Percentiles rank a stretch among this genome's conserved stretches.
Conservation (phyloP, 148 eudicot genomes). For the Heliamphora exappendiculata region DNA sequence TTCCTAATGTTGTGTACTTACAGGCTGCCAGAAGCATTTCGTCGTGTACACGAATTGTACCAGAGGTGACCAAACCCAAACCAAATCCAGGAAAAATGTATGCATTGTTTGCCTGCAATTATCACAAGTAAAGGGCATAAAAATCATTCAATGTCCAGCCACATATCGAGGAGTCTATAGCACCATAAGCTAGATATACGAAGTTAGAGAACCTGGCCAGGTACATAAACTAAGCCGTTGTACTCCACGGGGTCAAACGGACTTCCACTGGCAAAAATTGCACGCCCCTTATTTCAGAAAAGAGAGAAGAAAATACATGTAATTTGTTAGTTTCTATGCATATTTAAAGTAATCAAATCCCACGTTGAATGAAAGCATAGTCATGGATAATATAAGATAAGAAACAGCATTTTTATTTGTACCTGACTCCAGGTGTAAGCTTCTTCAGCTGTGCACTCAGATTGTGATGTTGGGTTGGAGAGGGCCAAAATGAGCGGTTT, state of each 20-base stretch:
- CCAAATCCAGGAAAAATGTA: constrained; percentile 96
- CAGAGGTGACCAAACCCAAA: constrained; percentile 78
- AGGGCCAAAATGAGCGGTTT: constrained; percentile 92
- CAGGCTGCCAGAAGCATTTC: constrained; percentile 90
- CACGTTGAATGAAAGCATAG: not conserved
- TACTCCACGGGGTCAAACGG: constrained; percentile 81
- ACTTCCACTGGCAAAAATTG: constrained; percentile 88
- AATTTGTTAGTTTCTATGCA: constrained; percentile 1
- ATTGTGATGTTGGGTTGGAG: constrained; percentile 86
- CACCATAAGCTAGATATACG: not conserved
- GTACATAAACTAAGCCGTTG: constrained; percentile 56
- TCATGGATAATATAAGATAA: not conserved
- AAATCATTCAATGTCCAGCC: not conserved
- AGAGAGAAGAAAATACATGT: not conserved
- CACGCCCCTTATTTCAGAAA: constrained; percentile 49
- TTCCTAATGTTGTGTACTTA: constrained; percentile 28
- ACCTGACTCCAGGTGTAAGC: constrained; percentile 90
- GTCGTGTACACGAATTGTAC: constrained; percentile 86
- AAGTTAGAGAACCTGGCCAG: constrained; percentile 65
- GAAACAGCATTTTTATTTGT: constrained; percentile 5
- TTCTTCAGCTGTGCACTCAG: constrained; percentile 97
- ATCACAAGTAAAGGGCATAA: not conserved
- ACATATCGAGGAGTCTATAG: not conserved
- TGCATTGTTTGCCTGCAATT: constrained; percentile 72
- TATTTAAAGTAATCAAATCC: not conserved